phyloP scores from a whole-genome alignment of 192 early-diverging fungal genomes.

The Lobosporangium transversale region DNA sequence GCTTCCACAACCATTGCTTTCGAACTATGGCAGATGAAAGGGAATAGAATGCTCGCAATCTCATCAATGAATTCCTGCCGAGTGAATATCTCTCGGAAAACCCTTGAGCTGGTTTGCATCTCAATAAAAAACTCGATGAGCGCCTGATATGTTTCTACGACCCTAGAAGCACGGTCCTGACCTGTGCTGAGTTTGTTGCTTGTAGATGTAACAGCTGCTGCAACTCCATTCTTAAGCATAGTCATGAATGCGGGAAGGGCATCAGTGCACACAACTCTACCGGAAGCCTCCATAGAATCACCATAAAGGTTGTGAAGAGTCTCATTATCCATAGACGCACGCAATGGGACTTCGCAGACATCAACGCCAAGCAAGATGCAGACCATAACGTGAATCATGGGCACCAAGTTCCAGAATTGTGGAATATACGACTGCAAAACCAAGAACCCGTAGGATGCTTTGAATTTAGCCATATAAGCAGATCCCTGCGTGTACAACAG shows the following conservation, averaged over 20 bases:
- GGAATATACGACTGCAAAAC: slow-evolving; percentile 67
- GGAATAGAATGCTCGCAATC: slow-evolving; percentile 64
- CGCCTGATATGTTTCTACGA: slow-evolving; percentile 56
- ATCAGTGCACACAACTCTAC: slow-evolving; percentile 54
- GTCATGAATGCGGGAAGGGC: slow-evolving; percentile 59
- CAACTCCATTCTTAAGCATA: slow-evolving; percentile 59
- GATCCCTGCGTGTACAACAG: slow-evolving; percentile 59
- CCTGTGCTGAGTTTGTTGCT: slow-evolving; percentile 10
- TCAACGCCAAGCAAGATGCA: slow-evolving; percentile 66
- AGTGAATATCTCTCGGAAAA: slow-evolving; percentile 62
- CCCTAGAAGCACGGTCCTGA: slow-evolving; percentile 32
- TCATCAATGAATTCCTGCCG: slow-evolving; percentile 63
- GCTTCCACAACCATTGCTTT: slow-evolving; percentile 54
- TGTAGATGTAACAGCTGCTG: slow-evolving; percentile 27
- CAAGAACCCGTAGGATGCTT: slow-evolving; percentile 59
- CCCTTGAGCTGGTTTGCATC: slow-evolving; percentile 57
- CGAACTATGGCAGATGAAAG: slow-evolving; percentile 57
- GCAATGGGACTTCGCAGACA: slow-evolving; percentile 60
- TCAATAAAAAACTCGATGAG: slow-evolving; percentile 59
- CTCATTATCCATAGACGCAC: slow-evolving; percentile 59
- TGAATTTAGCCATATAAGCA: slow-evolving; percentile 61
- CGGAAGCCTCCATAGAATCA: slow-evolving; percentile 24
- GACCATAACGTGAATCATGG: slow-evolving; percentile 65
- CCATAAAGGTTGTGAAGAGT: slow-evolving; percentile 57
- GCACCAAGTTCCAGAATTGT: slow-evolving; percentile 65